Percentiles rank a stretch among this genome's conserved stretches.
These are phyloP conservation scores for Neurospora sp. DNA, from an alignment of 2,329 filamentous ascomycete species.

Conservation along the genomic window DNA sequence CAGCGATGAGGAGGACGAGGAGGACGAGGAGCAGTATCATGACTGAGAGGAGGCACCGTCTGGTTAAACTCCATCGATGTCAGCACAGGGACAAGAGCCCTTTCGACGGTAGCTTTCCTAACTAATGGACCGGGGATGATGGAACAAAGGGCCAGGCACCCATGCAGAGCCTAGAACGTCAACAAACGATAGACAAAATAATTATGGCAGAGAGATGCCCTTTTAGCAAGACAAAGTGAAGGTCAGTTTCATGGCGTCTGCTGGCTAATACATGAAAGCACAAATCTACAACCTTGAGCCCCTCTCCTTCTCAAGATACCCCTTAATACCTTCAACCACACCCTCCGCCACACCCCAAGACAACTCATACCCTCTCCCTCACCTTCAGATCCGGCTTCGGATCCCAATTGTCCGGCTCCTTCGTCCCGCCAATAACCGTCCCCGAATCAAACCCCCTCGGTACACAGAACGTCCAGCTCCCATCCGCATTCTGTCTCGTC, in stretches of 20 bases:
- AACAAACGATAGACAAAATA: not conserved
- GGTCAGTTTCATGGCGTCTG: not conserved
- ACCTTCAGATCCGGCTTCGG: constrained; percentile 35
- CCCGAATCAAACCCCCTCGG: constrained; percentile 52
- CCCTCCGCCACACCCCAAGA: constrained; percentile 38
- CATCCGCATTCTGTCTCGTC: constrained; percentile 52
- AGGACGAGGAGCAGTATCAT: not conserved
- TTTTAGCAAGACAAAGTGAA: not conserved
- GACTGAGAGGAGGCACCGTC: not conserved
- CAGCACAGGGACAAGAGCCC: not conserved
- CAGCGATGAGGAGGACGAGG: constrained; percentile 29
- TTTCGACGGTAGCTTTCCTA: not conserved
- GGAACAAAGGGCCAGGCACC: not conserved
- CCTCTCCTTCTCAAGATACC: constrained; percentile 4
- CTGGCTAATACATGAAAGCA: not conserved
- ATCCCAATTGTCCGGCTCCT: constrained; percentile 48
- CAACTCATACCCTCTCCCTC: constrained; percentile 37
- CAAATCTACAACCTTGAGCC: constrained; percentile 6
- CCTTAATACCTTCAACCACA: constrained; percentile 26
- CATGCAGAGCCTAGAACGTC: not conserved
- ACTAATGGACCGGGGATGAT: not conserved
- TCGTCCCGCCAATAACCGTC: constrained; percentile 57
- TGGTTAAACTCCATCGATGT: not conserved
- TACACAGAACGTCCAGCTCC: constrained; percentile 52
- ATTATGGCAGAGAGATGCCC: not conserved